Base-by-base conservation (phyloP, 2,329 filamentous ascomycete genomes). In the Colletotrichum siamense region DNA sequence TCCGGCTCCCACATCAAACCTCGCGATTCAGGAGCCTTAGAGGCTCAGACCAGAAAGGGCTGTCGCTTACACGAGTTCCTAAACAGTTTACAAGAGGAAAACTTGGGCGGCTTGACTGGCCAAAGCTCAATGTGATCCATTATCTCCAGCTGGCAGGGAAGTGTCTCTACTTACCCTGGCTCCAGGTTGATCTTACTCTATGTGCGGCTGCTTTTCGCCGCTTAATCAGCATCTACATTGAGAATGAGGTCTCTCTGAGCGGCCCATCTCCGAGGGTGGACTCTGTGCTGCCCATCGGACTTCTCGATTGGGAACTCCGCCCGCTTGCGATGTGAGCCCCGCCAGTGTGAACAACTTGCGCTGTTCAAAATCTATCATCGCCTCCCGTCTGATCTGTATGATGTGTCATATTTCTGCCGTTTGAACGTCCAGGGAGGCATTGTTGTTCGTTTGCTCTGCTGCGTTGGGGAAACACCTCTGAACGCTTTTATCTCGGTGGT, bases 291-390 rank as follows among this genome's bases (percentile, higher is more conserved):
- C 13, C 44, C 8, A 8, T 22, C 10, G 18, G n/a, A 22, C 44
- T 22, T 52, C n/a, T 52, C 44, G 6, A 52, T 13, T 13, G 6
- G 44, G n/a, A 52, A 13, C n/a, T 22, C n/a, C 44, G n/a, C 44
- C 44, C 18, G 10, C n/a, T 8, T 22, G n/a, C 44, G n/a, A 52
- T 49, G 16, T 49, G 9, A 49, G 18, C n/a, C 39, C 39, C 16
- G 39, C 10, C 44, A 7, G n/a, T 12, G 2, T 13, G 44, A 52
- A 49, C 18, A 13, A 52, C 9, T 22, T 22, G 6, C 44, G 10
- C 10, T 13, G n/a, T 22, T 52, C 5, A 52, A 1, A 22, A 22
- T 7, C 2, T 52, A 0, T 22, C 6, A 13, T 22, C 0, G 6
- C n/a, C 6, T 52, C 6, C 5, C 4, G 44, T 22, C n/a, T 13